Percentiles rank a stretch among this genome's conserved stretches.
Conservation (phyloP, 441 rosid genomes). For the Capsella rubella region DNA sequence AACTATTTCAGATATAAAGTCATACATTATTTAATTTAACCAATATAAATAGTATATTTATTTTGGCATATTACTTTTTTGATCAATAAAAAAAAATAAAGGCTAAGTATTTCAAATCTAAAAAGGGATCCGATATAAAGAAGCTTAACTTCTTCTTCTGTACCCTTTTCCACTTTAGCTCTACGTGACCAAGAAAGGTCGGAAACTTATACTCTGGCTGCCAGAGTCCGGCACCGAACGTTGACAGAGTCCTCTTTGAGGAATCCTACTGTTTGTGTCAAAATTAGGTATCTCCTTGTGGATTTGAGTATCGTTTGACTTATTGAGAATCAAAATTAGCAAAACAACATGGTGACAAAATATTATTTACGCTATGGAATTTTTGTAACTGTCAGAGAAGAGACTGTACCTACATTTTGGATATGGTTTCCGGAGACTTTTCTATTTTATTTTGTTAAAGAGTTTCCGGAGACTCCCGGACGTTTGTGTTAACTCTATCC, state of each 20-base stretch:
- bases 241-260: too few relatives aligned
- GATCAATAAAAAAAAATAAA: neutral
- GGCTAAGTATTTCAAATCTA: slow-evolving; percentile 3
- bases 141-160: slow-evolving; percentile 31
- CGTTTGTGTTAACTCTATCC: neutral
- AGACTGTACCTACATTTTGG: neutral
- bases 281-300: too few relatives aligned
- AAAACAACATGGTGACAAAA: neutral
- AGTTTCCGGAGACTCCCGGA: too few relatives aligned
- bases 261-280: too few relatives aligned
- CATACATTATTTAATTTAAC: too few relatives aligned
- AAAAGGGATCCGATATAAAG: slow-evolving; percentile 24
- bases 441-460: too few relatives aligned
- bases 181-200: slow-evolving; percentile 41
- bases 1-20: neutral
- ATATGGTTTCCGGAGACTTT: neutral
- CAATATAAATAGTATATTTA: neutral
- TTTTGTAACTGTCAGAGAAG: neutral
- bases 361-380: neutral
- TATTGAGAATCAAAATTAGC: neutral
- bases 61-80: neutral
- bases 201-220: slow-evolving; percentile 37
- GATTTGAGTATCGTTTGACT: neutral
- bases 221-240: too few relatives aligned
- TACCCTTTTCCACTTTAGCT: slow-evolving; percentile 39